Evolutionary conservation across 2,329 filamentous ascomycete genomes (phyloP).

Genomic region (Fusarium pseudonygamai): DNA sequence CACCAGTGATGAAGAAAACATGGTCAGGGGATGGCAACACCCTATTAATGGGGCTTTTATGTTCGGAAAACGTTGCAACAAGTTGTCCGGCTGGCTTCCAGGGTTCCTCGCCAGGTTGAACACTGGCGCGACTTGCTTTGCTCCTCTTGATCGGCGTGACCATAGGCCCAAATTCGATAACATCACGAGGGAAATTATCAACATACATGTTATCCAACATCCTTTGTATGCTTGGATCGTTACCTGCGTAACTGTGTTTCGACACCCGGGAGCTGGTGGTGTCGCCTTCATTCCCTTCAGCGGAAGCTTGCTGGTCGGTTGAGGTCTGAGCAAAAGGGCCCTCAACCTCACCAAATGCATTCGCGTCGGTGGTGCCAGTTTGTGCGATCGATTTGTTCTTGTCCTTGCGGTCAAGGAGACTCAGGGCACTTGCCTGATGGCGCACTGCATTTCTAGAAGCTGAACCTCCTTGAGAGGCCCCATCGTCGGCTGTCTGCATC

Average conservation of each 20-base stretch:
- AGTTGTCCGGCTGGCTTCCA: slow-evolving; percentile 89
- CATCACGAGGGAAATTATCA: slow-evolving; percentile 73
- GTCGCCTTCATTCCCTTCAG: slow-evolving; percentile 42
- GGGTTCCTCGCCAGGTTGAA: slow-evolving; percentile 53
- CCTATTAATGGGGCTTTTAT: slow-evolving; percentile 82
- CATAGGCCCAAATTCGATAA: slow-evolving; percentile 79
- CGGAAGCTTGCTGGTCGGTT: slow-evolving; percentile 33
- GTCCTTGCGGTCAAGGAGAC: slow-evolving; percentile 67
- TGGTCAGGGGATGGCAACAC: slow-evolving; percentile 89
- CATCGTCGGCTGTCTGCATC: slow-evolving; percentile 46
- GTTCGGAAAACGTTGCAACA: slow-evolving; percentile 89
- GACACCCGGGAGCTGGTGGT: slow-evolving; percentile 56
- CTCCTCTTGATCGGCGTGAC: slow-evolving; percentile 74
- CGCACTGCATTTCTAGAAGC: slow-evolving; percentile 60
- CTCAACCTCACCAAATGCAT: slow-evolving; percentile 69
- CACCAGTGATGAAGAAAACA: slow-evolving; percentile 91
- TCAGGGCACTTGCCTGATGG: slow-evolving; percentile 68
- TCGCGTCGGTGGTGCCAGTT: slow-evolving; percentile 67
- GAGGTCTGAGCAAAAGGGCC: slow-evolving; percentile 59
- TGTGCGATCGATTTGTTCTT: slow-evolving; percentile 67
- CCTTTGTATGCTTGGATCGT: slow-evolving; percentile 72
- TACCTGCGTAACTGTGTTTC: slow-evolving; percentile 87
- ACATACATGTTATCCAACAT: slow-evolving; percentile 88
- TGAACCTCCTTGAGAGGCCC: slow-evolving; percentile 53
- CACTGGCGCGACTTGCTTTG: slow-evolving; percentile 62